Evolutionary conservation across 352 stramenopile genomes (phyloP), one percentile per base, ranked within the genome.

Genomic region (Phytophthora uliginosa): DNA sequence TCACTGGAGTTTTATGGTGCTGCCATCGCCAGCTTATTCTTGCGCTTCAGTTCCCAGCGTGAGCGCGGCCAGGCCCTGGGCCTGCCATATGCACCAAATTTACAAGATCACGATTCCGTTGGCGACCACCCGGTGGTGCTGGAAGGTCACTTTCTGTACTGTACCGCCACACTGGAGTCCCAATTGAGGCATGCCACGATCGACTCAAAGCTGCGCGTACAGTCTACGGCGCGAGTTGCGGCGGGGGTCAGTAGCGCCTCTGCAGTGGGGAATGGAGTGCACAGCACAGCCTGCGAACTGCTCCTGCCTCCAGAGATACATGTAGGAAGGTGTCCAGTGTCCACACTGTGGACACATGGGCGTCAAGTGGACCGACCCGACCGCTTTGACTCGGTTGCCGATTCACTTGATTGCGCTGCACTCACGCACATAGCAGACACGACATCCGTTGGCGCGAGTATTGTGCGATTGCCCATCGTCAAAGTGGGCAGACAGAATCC

Each of bases 401-500:
- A 52, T 52, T 26, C 45, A 52, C 3, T 52, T 26, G 45, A 52
- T 52, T 26, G 45, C n/a, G 17, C 40, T 48, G 40, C 40, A n/a
- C 40, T 9, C 40, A 48, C 17, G 45, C n/a, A n/a, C 50, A 55
- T 55, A 34, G 50, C 24, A 34, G 50, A 15, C 47, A 26, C 45
- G 8, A 17, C 45, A n/a, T 6, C 26, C 13, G 45, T 52, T 26
- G 45, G n/a, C n/a, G 45, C 45, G 45, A 52, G 45, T 52, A 52
- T 26, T 52, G 45, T 28, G 45, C 40, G n/a, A 24, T 28, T 52
- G 45, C 45, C 45, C 45, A 28, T 52, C 45, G 45, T 7, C n/a
- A 10, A 22, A 2, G 52, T 59, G 52, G 52, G 52, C 52, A 42
- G 52, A 59, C 52, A 59, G 52, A 59, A 59, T 59, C 52, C 52